These are phyloP conservation scores for Ceratocystis diversiconidia DNA, from an alignment of 2,329 filamentous ascomycete genomes.

Conservation along the genomic window DNA sequence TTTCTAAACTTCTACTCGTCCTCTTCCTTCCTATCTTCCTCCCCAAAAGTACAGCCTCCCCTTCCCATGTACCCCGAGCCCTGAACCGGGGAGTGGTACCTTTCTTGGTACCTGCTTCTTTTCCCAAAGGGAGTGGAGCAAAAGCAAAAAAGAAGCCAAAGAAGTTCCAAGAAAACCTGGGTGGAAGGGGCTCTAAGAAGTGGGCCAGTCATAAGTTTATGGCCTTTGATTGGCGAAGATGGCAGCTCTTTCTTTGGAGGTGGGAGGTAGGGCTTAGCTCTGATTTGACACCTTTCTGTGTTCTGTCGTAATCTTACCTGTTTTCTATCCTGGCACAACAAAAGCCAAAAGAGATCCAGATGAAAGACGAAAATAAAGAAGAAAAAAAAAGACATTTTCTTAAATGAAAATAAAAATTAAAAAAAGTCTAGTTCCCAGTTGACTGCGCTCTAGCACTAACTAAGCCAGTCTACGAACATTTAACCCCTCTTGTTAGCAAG, in stretches of 20 bases:
- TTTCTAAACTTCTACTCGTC: not conserved
- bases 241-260: not conserved
- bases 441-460: no score
- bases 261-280: not conserved
- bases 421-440: not conserved
- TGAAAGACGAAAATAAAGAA: not conserved
- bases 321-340: not conserved
- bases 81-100: slow-evolving; percentile 3
- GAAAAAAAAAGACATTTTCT: not conserved
- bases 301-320: not conserved
- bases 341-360: no score
- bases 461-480: no score
- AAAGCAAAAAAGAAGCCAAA: not conserved
- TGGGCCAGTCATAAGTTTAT: not conserved
- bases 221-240: not conserved
- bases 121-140: slow-evolving; percentile 5
- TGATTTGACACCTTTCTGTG: slow-evolving; percentile 4
- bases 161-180: not conserved
- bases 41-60: not conserved
- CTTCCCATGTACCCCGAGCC: slow-evolving; percentile 4
- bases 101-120: slow-evolving; percentile 12
- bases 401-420: not conserved
- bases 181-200: not conserved
- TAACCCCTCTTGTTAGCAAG: not conserved
- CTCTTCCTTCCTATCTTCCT: not conserved